Conservation (phyloP, 352 stramenopile genomes). For the Globisporangium mamillatum region DNA sequence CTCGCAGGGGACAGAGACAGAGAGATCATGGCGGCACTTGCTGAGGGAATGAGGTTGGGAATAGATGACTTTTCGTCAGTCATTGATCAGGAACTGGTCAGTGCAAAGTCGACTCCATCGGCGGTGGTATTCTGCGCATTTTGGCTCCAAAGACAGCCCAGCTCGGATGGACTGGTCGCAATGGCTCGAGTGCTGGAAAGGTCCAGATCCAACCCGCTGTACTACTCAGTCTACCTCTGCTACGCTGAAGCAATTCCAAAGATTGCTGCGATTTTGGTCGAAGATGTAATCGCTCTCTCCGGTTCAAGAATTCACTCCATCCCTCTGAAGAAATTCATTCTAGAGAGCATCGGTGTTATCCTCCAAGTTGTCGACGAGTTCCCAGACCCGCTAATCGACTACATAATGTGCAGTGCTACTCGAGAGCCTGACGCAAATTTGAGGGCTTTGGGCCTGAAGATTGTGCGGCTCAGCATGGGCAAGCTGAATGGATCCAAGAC, state of each 20-base stretch:
- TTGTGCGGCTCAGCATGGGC: neutral
- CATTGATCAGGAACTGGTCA: neutral
- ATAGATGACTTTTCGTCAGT: neutral
- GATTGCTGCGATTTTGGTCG: neutral
- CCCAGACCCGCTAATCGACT: neutral
- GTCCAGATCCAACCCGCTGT: neutral
- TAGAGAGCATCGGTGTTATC: neutral
- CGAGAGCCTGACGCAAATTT: neutral
- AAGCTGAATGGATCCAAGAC: neutral
- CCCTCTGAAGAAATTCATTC: neutral
- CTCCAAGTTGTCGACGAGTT: neutral
- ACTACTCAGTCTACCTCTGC: neutral
- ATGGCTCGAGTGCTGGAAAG: neutral
- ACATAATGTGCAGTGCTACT: neutral
- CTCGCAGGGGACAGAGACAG: neutral
- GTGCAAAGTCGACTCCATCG: neutral
- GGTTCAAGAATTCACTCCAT: neutral
- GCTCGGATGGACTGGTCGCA: neutral
- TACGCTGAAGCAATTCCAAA: neutral
- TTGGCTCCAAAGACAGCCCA: neutral
- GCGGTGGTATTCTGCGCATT: neutral
- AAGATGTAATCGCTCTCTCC: neutral
- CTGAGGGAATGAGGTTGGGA: neutral
- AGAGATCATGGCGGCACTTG: neutral
- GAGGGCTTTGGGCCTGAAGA: neutral